Evolutionary conservation across 2,329 filamentous ascomycete genomes (phyloP).

Genomic region (Colletotrichum somersetense): DNA sequence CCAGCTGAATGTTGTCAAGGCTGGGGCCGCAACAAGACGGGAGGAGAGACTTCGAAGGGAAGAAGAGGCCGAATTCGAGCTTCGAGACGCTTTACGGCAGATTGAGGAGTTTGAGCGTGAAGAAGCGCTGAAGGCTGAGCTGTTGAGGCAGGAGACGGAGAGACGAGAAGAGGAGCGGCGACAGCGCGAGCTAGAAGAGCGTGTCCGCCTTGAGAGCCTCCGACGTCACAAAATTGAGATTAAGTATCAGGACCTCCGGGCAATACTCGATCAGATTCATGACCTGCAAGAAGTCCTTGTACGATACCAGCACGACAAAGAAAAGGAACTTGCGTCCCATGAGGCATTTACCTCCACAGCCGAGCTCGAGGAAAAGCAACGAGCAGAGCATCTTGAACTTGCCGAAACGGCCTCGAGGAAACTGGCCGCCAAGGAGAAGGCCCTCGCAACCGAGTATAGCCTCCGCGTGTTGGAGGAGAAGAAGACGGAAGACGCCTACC

Average conservation of each 20-base stretch:
- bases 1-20: slow-evolving; percentile 58
- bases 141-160: slow-evolving; percentile 54
- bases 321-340: slow-evolving; percentile 46
- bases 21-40: slow-evolving; percentile 51
- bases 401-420: slow-evolving; percentile 45
- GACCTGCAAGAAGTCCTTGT: slow-evolving; percentile 57
- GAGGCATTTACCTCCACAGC: slow-evolving; percentile 46
- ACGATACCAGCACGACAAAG: slow-evolving; percentile 53
- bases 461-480: slow-evolving; percentile 57
- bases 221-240: slow-evolving; percentile 54
- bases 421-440: slow-evolving; percentile 51
- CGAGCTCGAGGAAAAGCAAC: slow-evolving; percentile 51
- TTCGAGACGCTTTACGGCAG: slow-evolving; percentile 52
- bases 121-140: slow-evolving; percentile 57
- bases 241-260: slow-evolving; percentile 55
- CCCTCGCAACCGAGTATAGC: slow-evolving; percentile 56
- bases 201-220: slow-evolving; percentile 55
- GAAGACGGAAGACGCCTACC: slow-evolving; percentile 60
- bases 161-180: slow-evolving; percentile 53
- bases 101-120: slow-evolving; percentile 64
- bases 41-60: slow-evolving; percentile 51
- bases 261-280: slow-evolving; percentile 55
- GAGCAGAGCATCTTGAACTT: slow-evolving; percentile 49
- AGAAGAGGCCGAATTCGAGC: slow-evolving; percentile 51
- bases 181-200: slow-evolving; percentile 54